Conservation (phyloP, 1,139 yeast species). For the Blastobotrys apis region DNA sequence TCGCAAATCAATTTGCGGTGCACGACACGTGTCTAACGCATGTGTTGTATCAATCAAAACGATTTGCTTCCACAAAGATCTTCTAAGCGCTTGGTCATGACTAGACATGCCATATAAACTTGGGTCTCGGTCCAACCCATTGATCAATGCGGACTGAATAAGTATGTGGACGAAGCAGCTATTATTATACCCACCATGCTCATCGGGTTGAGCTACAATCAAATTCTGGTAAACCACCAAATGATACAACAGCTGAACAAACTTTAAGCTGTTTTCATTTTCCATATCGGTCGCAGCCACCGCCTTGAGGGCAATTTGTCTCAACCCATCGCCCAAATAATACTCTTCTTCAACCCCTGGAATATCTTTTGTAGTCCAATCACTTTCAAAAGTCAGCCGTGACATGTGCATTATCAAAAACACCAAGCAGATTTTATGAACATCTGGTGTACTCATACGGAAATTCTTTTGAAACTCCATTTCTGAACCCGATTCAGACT, state of each 20-base stretch:
- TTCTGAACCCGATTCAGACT: not conserved
- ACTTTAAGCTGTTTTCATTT: conserved; percentile 19
- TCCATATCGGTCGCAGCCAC: conserved; percentile 14
- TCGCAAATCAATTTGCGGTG: conserved; percentile 15
- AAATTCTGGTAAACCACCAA: conserved; percentile 16
- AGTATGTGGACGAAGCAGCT: conserved; percentile 14
- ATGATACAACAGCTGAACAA: conserved; percentile 19
- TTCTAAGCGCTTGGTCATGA: conserved; percentile 17
- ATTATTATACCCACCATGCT: conserved; percentile 14
- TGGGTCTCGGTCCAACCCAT: conserved; percentile 26
- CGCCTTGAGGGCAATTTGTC: conserved; percentile 5
- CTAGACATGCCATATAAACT: conserved; percentile 10
- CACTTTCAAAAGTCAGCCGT: conserved; percentile 13
- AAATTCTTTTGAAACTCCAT: not conserved
- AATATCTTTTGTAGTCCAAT: conserved; percentile 7
- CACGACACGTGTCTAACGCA: conserved; percentile 18
- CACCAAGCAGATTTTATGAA: conserved; percentile 23
- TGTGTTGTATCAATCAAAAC: conserved; percentile 20
- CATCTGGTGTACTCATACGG: conserved; percentile 9
- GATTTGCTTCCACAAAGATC: conserved; percentile 24
- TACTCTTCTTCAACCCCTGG: conserved; percentile 5
- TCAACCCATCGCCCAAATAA: conserved; percentile 8
- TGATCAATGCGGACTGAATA: conserved; percentile 19
- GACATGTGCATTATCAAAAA: conserved; percentile 20
- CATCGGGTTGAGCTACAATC: conserved; percentile 18